Conservation (phyloP, 306 rosid species). For the Corylus avellana region DNA sequence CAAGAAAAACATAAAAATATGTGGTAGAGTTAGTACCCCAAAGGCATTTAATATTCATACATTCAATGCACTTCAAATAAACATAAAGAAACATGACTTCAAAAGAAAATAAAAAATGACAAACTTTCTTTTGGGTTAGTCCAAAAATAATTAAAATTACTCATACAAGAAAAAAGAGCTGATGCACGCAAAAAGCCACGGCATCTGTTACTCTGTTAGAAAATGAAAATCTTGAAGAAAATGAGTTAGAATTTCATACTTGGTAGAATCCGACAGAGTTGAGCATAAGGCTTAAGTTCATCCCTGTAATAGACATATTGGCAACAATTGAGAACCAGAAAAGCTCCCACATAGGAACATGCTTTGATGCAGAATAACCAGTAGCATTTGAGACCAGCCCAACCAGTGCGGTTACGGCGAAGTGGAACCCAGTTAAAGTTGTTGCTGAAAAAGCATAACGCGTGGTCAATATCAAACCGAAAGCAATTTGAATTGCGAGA, state of each 20-base stretch:
- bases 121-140: background rate
- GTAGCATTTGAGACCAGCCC: slow-evolving; percentile 86
- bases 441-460: slow-evolving; percentile 54
- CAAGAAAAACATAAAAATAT: background rate
- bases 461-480: background rate
- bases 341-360: slow-evolving; percentile 92
- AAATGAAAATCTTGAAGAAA: background rate
- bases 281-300: slow-evolving; percentile 96
- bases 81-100: background rate
- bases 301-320: slow-evolving; percentile 78
- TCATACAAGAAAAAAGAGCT: background rate
- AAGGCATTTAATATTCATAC: background rate
- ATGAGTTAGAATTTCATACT: slow-evolving; percentile 34
- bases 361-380: slow-evolving; percentile 78
- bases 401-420: slow-evolving; percentile 84
- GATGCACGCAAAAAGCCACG: background rate
- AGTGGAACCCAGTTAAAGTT: slow-evolving; percentile 89
- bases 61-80: background rate
- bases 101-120: background rate
- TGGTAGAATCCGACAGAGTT: slow-evolving; percentile 95
- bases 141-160: background rate
- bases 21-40: background rate
- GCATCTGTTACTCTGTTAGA: too few species aligned
- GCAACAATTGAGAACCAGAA: slow-evolving; percentile 91
- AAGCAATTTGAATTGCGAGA: background rate